Conservation (phyloP, 805 yeast species). For the Sugiyamaella boreocaroliniensis region DNA sequence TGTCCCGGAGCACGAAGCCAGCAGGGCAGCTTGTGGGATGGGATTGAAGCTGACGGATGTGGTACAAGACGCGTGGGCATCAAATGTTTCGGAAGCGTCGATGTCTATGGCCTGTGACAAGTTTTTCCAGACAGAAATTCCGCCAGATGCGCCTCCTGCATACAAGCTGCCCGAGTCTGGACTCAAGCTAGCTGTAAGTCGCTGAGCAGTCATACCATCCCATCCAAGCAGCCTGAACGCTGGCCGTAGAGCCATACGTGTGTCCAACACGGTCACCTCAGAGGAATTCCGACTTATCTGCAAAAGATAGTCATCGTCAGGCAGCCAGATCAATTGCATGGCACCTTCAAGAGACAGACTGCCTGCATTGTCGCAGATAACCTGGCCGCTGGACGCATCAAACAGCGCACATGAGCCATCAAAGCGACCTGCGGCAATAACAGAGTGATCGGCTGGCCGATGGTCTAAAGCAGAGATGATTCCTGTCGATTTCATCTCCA, state of each 20-base stretch:
- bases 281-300: constrained; percentile 11
- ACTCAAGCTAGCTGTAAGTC: constrained; percentile 10
- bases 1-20: constrained; percentile 16
- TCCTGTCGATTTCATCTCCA: background rate
- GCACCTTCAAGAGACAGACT: constrained; percentile 11
- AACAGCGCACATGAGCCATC: constrained; percentile 3
- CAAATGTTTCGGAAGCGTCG: constrained; percentile 5
- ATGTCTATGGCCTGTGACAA: constrained; percentile 7
- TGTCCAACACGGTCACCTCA: constrained; percentile 20
- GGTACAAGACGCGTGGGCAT: constrained; percentile 11
- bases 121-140: constrained; percentile 8
- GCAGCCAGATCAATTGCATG: constrained; percentile 20
- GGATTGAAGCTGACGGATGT: constrained; percentile 15
- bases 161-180: constrained; percentile 10
- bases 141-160: constrained; percentile 13
- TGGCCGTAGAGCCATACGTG: constrained; percentile 17
- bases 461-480: constrained; percentile 7
- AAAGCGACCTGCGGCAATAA: constrained; percentile 9
- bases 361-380: background rate
- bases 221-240: constrained; percentile 14
- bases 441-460: background rate
- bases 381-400: constrained; percentile 2
- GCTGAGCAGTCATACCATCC: constrained; percentile 19
- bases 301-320: constrained; percentile 15
- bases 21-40: constrained; percentile 8